Evolutionary conservation across 352 stramenopile genomes (phyloP), one percentile per base, ranked within the genome.

Genomic region (Globisporangium splendens): DNA sequence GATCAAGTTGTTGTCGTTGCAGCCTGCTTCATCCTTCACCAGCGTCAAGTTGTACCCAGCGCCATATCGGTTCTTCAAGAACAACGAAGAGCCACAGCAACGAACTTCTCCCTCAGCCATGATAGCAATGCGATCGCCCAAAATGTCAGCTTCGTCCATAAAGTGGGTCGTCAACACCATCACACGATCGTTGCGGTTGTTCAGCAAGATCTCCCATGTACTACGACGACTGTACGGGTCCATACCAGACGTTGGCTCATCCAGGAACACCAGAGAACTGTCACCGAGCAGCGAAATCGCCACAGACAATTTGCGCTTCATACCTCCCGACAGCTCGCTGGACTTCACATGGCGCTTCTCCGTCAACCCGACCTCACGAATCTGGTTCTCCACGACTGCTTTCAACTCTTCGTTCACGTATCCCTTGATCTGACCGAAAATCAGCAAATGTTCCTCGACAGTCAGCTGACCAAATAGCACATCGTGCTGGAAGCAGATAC

Each of bases 401-500:
- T 43, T 22, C 4, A 88, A 46, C 50, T 63, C 31, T 3, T 61
- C 21, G 1, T 56, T 50, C 13, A 51, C 39, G 12, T 97, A 66
- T 35, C 88, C 77, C 64, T 98, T 98, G 56, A 99, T 81, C 31
- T 75, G 79, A 15, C 83, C 90, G 64, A 98, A 98, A 56, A 99
- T 86, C 54, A 81, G 46, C 41, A 99, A 72, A 63, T 99, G 95
- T 66, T 99, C 97, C 42, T 89, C 64, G 14, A 98, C 96, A 1
- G 96, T 98, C 41, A 99, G 70, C n/a, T 96, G 69, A 35, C 91
- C 86, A 59, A 97, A 98, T 1, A 99, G 70, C 35, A 98, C 96
- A 68, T 99, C 95, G 68, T 99, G 94, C 65, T 99, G 97, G 1
- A 97, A 86, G 70, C 97, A 99, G 47, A 99, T 88, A 44, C 95